These are phyloP conservation scores for Polychytrium aggregatum DNA, from an alignment of 192 early-diverging fungal species.

Conservation along the genomic window DNA sequence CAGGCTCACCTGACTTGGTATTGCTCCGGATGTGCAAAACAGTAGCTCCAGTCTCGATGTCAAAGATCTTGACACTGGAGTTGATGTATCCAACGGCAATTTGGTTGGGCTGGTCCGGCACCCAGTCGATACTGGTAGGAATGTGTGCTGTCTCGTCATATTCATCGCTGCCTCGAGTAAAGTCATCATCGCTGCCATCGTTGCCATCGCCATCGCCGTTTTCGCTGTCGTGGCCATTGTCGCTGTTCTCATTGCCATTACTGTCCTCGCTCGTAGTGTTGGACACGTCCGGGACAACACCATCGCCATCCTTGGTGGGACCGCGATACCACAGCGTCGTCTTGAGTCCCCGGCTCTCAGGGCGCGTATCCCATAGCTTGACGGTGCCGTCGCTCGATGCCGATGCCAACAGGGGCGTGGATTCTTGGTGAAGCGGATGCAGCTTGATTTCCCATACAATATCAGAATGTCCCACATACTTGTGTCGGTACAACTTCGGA, in stretches of 20 bases:
- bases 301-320: not conserved
- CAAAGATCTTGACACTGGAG: constrained; percentile 55
- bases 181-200: no score
- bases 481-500: constrained; percentile 32
- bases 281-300: not conserved
- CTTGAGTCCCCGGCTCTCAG: constrained; percentile 14
- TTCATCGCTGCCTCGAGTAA: no score
- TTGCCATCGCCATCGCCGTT: no score
- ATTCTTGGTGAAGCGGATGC: constrained; percentile 38
- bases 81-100: constrained; percentile 56
- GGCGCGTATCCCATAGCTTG: constrained; percentile 63
- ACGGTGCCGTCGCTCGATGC: constrained; percentile 70
- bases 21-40: constrained; percentile 41
- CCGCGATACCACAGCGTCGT: constrained; percentile 27
- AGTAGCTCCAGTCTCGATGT: constrained; percentile 61
- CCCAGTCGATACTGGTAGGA: constrained; percentile 64
- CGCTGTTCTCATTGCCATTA: not conserved
- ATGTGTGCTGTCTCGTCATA: constrained; percentile 1
- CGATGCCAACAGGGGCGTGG: constrained; percentile 52
- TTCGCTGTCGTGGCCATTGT: no score
- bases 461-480: constrained; percentile 70
- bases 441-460: constrained; percentile 75
- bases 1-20: constrained; percentile 49
- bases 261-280: not conserved
- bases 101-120: constrained; percentile 41